Percentiles rank a stretch among this genome's conserved stretches.
phyloP scores from a whole-genome alignment of 305 asterid genomes.

The Rubia tinctorum region DNA sequence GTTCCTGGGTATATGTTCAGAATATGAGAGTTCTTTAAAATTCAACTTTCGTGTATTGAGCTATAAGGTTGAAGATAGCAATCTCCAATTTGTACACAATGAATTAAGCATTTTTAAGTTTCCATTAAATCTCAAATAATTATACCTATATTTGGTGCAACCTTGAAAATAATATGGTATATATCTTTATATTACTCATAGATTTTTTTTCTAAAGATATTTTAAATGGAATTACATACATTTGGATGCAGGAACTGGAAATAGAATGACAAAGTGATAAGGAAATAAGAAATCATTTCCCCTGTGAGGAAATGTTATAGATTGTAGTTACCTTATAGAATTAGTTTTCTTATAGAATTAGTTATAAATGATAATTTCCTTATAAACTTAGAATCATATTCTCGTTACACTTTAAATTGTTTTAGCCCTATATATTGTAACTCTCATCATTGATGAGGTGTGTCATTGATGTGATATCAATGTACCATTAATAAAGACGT shows the following conservation, averaged over 20 bases:
- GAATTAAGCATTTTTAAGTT: background rate
- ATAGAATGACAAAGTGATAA: constrained; percentile 93
- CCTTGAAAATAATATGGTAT: background rate
- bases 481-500: too few species aligned
- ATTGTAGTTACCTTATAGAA: too few species aligned
- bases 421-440: too few species aligned
- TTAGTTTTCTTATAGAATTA: too few species aligned
- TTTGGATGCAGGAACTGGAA: constrained; percentile 75
- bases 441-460: too few species aligned
- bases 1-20: constrained; percentile 39
- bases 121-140: background rate
- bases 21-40: constrained; percentile 60
- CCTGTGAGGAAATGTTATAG: too few species aligned
- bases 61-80: constrained; percentile 31
- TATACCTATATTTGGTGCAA: background rate
- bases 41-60: constrained; percentile 52
- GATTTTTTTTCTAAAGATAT: background rate
- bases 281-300: too few species aligned
- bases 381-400: too few species aligned
- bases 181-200: background rate
- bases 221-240: background rate
- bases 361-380: too few species aligned
- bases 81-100: constrained; percentile 11
- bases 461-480: too few species aligned
- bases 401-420: too few species aligned